These are phyloP conservation scores for Lichtheimia ramosa DNA, from an alignment of 371 early-diverging fungal species.

Conservation along the genomic window DNA sequence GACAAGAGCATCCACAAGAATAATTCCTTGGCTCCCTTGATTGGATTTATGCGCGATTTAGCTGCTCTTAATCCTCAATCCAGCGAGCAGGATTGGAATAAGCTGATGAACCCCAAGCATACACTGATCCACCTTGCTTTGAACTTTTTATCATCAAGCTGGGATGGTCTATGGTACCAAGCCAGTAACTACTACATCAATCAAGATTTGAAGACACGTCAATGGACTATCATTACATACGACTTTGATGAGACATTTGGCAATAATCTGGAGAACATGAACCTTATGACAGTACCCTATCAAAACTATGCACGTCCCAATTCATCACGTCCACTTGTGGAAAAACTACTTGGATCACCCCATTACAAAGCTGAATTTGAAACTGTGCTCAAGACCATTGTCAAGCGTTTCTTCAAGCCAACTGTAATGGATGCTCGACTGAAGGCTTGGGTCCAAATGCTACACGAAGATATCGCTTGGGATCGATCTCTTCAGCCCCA, in stretches of 20 bases:
- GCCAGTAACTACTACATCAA: constrained; percentile 56
- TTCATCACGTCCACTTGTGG: constrained; percentile 32
- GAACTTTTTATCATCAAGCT: constrained; percentile 42
- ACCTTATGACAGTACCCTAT: constrained; percentile 27
- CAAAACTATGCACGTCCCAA: constrained; percentile 36
- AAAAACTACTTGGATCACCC: constrained; percentile 30
- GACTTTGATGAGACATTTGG: constrained; percentile 61
- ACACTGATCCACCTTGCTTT: constrained; percentile 45
- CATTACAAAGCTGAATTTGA: constrained; percentile 47
- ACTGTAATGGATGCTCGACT: constrained; percentile 45
- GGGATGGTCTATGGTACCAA: constrained; percentile 51
- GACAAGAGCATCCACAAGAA: constrained; percentile 17
- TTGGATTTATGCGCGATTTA: constrained; percentile 13
- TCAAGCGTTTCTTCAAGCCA: constrained; percentile 56
- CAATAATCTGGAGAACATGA: constrained; percentile 13
- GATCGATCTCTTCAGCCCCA: constrained; percentile 34
- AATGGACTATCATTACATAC: constrained; percentile 54
- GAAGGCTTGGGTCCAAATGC: constrained; percentile 48
- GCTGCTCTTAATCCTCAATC: constrained; percentile 3
- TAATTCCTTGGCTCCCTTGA: constrained; percentile 12
- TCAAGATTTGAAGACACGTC: constrained; percentile 38
- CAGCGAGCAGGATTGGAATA: constrained; percentile 1
- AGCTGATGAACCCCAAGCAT: constrained; percentile 22
- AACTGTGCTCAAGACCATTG: constrained; percentile 46
- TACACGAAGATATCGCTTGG: constrained; percentile 55